These are phyloP conservation scores for Phaseolus lunatus DNA, from an alignment of 306 rosid species.

Conservation along the genomic window DNA sequence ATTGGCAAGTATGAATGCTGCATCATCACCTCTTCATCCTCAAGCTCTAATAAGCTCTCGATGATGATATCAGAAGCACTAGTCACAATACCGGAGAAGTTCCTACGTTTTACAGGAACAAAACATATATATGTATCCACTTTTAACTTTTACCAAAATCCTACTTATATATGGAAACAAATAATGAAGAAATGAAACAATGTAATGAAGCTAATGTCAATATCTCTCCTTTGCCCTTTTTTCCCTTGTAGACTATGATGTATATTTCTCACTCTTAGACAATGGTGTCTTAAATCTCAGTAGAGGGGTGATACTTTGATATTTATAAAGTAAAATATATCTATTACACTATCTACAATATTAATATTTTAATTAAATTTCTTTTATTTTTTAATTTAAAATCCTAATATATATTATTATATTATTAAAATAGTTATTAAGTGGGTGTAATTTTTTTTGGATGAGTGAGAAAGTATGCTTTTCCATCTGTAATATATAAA, in stretches of 20 bases:
- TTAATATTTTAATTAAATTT: no score
- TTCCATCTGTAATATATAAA: not conserved
- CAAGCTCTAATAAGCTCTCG: conserved; percentile 58
- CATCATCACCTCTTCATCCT: conserved; percentile 43
- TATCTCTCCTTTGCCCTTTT: no score
- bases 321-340: no score
- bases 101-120: conserved; percentile 44
- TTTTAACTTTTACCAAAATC: not conserved
- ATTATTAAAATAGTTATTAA: no score
- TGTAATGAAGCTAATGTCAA: not conserved
- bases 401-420: no score
- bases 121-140: not conserved
- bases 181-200: not conserved
- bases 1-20: conserved; percentile 36
- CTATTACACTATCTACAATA: no score
- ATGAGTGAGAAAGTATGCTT: no score
- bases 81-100: conserved; percentile 59
- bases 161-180: not conserved
- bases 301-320: no score
- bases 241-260: no score
- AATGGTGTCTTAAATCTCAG: not conserved
- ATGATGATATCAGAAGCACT: conserved; percentile 61
- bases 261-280: no score
- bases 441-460: no score
- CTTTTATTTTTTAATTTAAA: no score